phyloP scores from a whole-genome alignment of 2,329 filamentous ascomycete species.

The Cryphonectria nitschkei region DNA sequence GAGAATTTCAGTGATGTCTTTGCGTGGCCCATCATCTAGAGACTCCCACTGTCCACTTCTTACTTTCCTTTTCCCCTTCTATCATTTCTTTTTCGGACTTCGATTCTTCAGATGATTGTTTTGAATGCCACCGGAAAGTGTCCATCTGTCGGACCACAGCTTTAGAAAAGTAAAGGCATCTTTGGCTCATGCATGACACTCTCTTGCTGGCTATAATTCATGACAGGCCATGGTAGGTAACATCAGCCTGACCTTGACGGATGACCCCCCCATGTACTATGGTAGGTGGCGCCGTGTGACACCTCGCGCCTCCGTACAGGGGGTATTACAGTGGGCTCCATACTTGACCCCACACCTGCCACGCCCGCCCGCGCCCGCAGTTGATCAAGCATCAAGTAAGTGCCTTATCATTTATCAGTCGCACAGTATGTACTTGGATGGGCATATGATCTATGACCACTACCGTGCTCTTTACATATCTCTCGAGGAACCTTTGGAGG shows the following conservation, averaged over 20 bases:
- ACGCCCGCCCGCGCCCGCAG: neutral
- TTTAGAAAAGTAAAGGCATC: too few species aligned
- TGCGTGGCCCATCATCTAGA: neutral
- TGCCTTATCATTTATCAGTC: slow-evolving; percentile 9
- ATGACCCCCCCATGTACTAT: neutral
- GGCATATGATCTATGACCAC: slow-evolving; percentile 16
- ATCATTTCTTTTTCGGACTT: too few species aligned
- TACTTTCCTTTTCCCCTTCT: neutral
- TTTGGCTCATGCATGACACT: too few species aligned
- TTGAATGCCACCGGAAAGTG: too few species aligned
- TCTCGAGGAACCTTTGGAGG: neutral
- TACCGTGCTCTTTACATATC: neutral
- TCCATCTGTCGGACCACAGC: too few species aligned
- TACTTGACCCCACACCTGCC: neutral
- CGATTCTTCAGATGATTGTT: too few species aligned
- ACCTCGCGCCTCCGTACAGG: neutral
- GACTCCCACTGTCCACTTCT: neutral
- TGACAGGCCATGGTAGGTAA: neutral
- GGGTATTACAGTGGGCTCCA: neutral
- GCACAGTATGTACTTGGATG: neutral
- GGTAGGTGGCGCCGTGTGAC: slow-evolving; percentile 5
- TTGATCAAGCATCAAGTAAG: slow-evolving; percentile 9
- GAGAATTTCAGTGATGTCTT: neutral
- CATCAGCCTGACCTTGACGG: slow-evolving; percentile 1
- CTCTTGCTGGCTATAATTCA: neutral